Conservation (phyloP, 208 protist species). For the Porcisia deanei region DNA sequence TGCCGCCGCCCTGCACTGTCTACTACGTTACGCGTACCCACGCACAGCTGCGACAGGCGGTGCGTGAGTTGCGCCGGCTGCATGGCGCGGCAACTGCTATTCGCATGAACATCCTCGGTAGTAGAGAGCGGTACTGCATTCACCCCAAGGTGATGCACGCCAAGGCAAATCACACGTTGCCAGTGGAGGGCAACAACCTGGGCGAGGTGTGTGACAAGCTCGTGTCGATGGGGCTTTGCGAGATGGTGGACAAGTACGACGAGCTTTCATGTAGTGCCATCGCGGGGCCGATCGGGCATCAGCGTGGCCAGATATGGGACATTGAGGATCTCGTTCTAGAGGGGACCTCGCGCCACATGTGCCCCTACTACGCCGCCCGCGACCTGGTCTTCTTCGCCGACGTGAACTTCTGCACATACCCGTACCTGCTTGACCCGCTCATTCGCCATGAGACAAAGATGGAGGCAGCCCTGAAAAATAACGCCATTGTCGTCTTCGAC, state of each 20-base stretch:
- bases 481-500: slow-evolving; percentile 95
- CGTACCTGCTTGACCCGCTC: slow-evolving; percentile 96
- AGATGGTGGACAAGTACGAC: slow-evolving; percentile 56
- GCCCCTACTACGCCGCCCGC: slow-evolving; percentile 95
- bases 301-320: slow-evolving; percentile 63
- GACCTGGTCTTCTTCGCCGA: slow-evolving; percentile 86
- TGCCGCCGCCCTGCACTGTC: slow-evolving; percentile 71
- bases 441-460: slow-evolving; percentile 90
- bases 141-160: slow-evolving; percentile 64
- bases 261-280: slow-evolving; percentile 61
- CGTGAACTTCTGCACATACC: slow-evolving; percentile 97
- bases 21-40: slow-evolving; percentile 97
- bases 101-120: slow-evolving; percentile 93
- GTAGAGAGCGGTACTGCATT: slow-evolving; percentile 95
- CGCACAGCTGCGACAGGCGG: slow-evolving; percentile 95
- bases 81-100: slow-evolving; percentile 35
- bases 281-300: slow-evolving; percentile 31
- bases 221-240: slow-evolving; percentile 68
- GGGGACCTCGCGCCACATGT: slow-evolving; percentile 64
- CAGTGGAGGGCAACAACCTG: slow-evolving; percentile 78
- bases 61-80: slow-evolving; percentile 92
- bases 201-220: slow-evolving; percentile 86
- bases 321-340: slow-evolving; percentile 93
- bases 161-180: slow-evolving; percentile 50
- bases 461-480: slow-evolving; percentile 66